Percentiles rank a stretch among this genome's conserved stretches.
phyloP scores from a whole-genome alignment of 139 green algal genomes.

The Chlorella sp. region DNA sequence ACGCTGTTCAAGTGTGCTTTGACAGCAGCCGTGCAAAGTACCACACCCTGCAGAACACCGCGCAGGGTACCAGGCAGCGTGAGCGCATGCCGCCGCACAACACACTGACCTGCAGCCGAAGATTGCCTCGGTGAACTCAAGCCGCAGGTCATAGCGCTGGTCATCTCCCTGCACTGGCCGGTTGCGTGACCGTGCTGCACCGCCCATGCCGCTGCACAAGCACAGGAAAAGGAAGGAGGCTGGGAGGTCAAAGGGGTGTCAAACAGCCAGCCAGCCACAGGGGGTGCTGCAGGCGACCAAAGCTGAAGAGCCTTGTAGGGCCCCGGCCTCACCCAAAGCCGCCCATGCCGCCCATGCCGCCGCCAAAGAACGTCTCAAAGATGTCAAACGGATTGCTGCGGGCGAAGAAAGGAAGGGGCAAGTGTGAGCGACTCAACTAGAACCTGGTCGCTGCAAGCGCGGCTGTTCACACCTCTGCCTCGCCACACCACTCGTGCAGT shows the following conservation, averaged over 20 bases:
- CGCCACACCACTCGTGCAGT: too few relatives aligned
- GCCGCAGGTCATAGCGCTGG: slow-evolving; percentile 80
- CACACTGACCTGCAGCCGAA: slow-evolving; percentile 82
- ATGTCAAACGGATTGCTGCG: slow-evolving; percentile 96
- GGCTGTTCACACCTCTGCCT: too few relatives aligned
- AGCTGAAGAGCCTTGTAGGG: neutral
- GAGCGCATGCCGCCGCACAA: too few relatives aligned
- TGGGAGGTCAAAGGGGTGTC: neutral
- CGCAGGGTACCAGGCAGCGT: too few relatives aligned
- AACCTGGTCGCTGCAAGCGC: too few relatives aligned
- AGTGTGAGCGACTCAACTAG: too few relatives aligned
- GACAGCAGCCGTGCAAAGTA: too few relatives aligned
- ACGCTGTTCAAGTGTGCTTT: too few relatives aligned
- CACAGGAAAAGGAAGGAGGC: neutral
- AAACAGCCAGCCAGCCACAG: neutral
- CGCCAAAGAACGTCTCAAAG: slow-evolving; percentile 98
- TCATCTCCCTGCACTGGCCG: slow-evolving; percentile 80
- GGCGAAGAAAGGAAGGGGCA: too few relatives aligned
- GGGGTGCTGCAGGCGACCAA: neutral
- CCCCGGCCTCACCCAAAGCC: slow-evolving; percentile 40
- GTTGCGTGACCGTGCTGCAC: slow-evolving; percentile 50
- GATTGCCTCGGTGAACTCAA: slow-evolving; percentile 93
- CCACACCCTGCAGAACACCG: too few relatives aligned
- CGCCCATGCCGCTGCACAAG: slow-evolving; percentile 49
- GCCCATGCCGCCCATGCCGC: slow-evolving; percentile 67